Percentiles rank a stretch among this genome's conserved stretches.
Evolutionary conservation across 208 protist species (phyloP).

Genomic region (Herpetomonas samuelpessoai): DNA sequence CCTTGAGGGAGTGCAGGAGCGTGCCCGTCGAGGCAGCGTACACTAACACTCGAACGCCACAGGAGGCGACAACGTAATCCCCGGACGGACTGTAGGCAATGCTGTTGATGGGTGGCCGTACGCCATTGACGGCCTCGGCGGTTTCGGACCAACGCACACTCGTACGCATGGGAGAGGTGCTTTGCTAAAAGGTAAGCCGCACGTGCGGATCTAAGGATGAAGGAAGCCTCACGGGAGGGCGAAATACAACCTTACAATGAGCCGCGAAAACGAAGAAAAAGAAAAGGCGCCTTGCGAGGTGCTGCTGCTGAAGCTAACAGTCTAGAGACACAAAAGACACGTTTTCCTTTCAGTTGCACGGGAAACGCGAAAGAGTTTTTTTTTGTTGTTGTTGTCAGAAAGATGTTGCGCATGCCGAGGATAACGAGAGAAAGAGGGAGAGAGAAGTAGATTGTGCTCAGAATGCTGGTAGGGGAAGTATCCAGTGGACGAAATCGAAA

Average conservation of each 20-base stretch:
- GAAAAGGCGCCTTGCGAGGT: too few relatives aligned
- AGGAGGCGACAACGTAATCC: slow-evolving; percentile 87
- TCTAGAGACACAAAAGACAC: not conserved
- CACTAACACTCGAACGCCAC: slow-evolving; percentile 90
- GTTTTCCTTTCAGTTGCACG: not conserved
- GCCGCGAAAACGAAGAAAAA: too few relatives aligned
- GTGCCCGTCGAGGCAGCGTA: slow-evolving; percentile 91
- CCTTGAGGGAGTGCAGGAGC: slow-evolving; percentile 93
- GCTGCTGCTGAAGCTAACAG: not conserved
- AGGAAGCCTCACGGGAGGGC: too few relatives aligned
- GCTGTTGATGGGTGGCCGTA: slow-evolving; percentile 75
- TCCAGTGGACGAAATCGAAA: too few relatives aligned
- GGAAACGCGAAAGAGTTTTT: slow-evolving; percentile 8
- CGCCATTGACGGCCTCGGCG: slow-evolving; percentile 36
- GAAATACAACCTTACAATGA: slow-evolving; percentile 9
- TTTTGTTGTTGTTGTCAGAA: slow-evolving; percentile 6
- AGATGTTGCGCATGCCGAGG: not conserved
- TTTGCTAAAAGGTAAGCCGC: too few relatives aligned
- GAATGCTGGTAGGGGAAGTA: too few relatives aligned
- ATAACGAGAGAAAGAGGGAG: not conserved
- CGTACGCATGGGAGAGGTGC: slow-evolving; percentile 79
- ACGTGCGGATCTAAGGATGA: too few relatives aligned
- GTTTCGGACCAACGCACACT: slow-evolving; percentile 70
- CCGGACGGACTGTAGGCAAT: slow-evolving; percentile 90
- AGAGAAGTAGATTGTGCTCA: not conserved